Percentiles rank a stretch among this genome's conserved stretches.
phyloP scores from a whole-genome alignment of 225 moss, liverwort and hornwort species.

The Sphagnum tenellum region DNA sequence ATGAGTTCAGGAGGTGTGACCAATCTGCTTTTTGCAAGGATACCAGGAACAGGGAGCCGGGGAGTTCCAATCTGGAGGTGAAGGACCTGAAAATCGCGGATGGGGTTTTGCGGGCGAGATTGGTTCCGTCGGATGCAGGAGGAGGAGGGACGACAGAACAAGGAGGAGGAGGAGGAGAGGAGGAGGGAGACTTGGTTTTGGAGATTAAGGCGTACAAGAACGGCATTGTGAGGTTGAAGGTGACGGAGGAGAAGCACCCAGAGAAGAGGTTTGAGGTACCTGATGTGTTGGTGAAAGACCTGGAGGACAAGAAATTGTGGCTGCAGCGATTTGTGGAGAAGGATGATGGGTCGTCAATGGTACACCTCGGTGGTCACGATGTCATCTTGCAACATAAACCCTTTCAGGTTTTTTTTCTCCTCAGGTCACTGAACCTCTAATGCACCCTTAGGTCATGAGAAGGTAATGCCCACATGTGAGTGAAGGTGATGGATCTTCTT shows the following conservation, averaged over 20 bases:
- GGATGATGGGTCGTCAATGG: conserved; percentile 55
- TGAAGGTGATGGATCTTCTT: too few species aligned
- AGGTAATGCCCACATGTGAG: too few species aligned
- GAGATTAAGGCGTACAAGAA: conserved; percentile 70
- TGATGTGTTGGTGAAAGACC: conserved; percentile 55
- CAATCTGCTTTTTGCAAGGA: conserved; percentile 82
- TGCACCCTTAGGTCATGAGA: too few species aligned
- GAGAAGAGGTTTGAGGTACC: conserved; percentile 82
- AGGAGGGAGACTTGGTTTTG: conserved; percentile 43
- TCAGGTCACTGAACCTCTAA: too few species aligned
- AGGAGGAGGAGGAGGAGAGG: conserved; percentile 9
- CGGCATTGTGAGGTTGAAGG: conserved; percentile 73
- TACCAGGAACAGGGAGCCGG: conserved; percentile 48
- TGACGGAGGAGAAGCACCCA: conserved; percentile 56
- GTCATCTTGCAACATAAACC: conserved; percentile 68
- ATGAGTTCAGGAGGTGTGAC: conserved; percentile 78
- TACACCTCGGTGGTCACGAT: conserved; percentile 61
- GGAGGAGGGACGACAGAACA: too few species aligned
- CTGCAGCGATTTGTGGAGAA: conserved; percentile 38
- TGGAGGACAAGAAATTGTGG: conserved; percentile 64
- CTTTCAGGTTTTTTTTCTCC: conserved; percentile 36
- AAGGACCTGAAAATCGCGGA: conserved; percentile 48
- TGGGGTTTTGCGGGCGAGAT: conserved; percentile 58
- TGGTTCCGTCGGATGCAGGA: conserved; percentile 14
- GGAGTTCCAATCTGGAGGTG: conserved; percentile 36